Percentiles rank a stretch among this genome's conserved stretches.
Conservation (phyloP, 1,284 basidiomycete species). For the Cryptococcus sp. region DNA sequence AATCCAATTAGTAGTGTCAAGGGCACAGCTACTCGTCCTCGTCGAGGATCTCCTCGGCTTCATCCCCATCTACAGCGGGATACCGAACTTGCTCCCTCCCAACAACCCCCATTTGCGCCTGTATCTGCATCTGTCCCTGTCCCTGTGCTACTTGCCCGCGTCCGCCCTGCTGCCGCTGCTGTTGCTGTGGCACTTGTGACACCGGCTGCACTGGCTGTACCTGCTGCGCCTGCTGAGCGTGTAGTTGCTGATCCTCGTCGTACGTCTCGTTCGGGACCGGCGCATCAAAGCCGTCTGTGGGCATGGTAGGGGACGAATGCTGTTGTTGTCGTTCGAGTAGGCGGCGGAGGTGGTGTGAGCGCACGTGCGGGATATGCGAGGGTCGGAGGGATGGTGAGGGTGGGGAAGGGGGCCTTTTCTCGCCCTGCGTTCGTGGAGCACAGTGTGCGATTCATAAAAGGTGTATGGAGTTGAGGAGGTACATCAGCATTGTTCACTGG, state of each 20-base stretch:
- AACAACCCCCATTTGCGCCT: too few species aligned
- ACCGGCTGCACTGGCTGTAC: not conserved
- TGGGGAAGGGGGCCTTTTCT: constrained; percentile 49
- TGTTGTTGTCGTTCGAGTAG: constrained; percentile 40
- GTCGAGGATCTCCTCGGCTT: too few species aligned
- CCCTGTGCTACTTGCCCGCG: not conserved
- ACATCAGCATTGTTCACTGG: not conserved
- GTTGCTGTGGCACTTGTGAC: not conserved
- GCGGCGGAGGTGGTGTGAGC: constrained; percentile 40
- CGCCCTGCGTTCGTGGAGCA: constrained; percentile 30
- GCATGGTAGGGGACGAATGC: constrained; percentile 18
- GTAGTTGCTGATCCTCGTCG: constrained; percentile 28
- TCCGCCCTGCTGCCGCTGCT: not conserved
- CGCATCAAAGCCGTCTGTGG: constrained; percentile 45
- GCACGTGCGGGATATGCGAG: constrained; percentile 22
- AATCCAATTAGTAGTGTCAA: too few species aligned
- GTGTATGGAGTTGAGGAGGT: not conserved
- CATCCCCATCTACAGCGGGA: too few species aligned
- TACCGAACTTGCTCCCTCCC: too few species aligned
- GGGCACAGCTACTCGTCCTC: too few species aligned
- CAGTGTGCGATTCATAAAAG: not conserved
- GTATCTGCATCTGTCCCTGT: not conserved
- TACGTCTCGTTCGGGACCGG: constrained; percentile 51
- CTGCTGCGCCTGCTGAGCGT: not conserved
- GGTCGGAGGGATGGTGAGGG: constrained; percentile 46